Conservation (phyloP, 2,329 filamentous ascomycete species). For the Hymenoscyphus repandus region DNA sequence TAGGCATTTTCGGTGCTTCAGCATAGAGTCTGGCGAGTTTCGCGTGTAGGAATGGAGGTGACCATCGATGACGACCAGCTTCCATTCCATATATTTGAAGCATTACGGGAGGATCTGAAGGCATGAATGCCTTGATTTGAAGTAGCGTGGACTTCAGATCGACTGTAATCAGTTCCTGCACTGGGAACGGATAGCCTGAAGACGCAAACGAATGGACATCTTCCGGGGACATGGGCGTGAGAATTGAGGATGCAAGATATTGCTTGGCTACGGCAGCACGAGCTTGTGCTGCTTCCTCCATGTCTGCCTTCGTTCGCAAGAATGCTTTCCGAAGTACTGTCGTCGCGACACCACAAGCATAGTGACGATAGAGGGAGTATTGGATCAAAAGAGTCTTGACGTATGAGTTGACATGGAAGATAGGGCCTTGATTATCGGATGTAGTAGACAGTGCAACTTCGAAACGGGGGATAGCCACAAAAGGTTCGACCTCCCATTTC, state of each 20-base stretch:
- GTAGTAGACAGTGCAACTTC: constrained; percentile 81
- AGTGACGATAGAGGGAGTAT: constrained; percentile 92
- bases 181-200: constrained; percentile 23
- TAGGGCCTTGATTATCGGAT: constrained; percentile 79
- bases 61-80: constrained; percentile 80
- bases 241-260: constrained; percentile 11
- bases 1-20: constrained; percentile 75
- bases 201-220: constrained; percentile 19
- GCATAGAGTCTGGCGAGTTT: constrained; percentile 81
- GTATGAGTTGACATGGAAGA: constrained; percentile 81
- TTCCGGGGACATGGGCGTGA: constrained; percentile 28
- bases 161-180: constrained; percentile 66
- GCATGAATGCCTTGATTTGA: constrained; percentile 85
- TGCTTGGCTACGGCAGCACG: constrained; percentile 18
- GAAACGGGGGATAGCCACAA: constrained; percentile 78
- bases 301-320: constrained; percentile 44
- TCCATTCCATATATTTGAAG: constrained; percentile 80
- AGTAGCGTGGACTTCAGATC: constrained; percentile 78
- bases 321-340: constrained; percentile 72
- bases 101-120: constrained; percentile 86
- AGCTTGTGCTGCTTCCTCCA: constrained; percentile 37
- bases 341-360: constrained; percentile 76
- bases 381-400: constrained; percentile 75
- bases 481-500: constrained; percentile 78
- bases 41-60: constrained; percentile 72